Conservation (phyloP, 495 filamentous ascomycete genomes). For the Penicillium coprophilum region DNA sequence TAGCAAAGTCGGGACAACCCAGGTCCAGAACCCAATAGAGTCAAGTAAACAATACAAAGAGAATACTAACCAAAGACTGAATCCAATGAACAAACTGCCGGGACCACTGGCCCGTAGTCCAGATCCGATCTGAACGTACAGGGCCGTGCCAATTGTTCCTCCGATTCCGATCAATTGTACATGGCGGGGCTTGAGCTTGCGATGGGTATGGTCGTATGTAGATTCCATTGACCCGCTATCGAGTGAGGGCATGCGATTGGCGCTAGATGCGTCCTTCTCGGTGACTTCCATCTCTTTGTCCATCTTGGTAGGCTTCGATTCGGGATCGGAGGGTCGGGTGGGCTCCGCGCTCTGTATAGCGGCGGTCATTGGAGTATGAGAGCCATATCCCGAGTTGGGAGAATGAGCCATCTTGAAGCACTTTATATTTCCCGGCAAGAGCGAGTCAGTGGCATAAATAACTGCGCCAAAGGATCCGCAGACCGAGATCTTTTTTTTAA, state of each 20-base stretch:
- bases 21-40: conserved; percentile 3
- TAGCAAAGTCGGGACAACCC: conserved; percentile 7
- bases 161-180: conserved; percentile 76
- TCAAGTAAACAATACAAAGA: background rate
- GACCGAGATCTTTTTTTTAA: background rate
- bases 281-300: conserved; percentile 16
- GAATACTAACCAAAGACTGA: conserved; percentile 44
- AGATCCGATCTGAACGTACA: conserved; percentile 73
- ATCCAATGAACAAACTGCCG: conserved; percentile 73
- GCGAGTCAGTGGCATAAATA: background rate
- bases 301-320: conserved; percentile 12
- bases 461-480: background rate
- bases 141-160: conserved; percentile 76
- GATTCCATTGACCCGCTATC: conserved; percentile 31
- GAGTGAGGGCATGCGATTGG: conserved; percentile 24
- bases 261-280: conserved; percentile 21
- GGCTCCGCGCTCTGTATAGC: conserved; percentile 20
- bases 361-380: conserved; percentile 15
- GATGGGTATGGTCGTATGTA: conserved; percentile 50
- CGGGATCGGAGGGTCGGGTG: conserved; percentile 11
- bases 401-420: conserved; percentile 15
- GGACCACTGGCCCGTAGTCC: conserved; percentile 71
- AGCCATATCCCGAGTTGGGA: conserved; percentile 5
- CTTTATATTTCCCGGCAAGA: background rate
- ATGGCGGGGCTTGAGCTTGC: conserved; percentile 63